Evolutionary conservation across 441 rosid genomes (phyloP).

Genomic region (Arabidopsis lyrata): DNA sequence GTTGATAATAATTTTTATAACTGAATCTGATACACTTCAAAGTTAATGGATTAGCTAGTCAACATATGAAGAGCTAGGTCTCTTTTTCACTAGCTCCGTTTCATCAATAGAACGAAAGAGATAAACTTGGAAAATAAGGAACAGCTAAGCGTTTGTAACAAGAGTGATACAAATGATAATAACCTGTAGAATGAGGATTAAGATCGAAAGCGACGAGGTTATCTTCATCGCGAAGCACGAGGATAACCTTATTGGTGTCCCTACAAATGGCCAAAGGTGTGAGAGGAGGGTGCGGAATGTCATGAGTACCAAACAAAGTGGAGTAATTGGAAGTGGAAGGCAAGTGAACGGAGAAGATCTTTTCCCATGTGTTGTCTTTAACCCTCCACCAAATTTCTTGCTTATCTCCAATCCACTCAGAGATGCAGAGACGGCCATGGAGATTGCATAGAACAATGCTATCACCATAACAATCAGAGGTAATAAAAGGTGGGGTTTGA

Average conservation of each 20-base stretch:
- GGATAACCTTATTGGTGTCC: constrained; percentile 23
- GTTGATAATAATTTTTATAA: background rate
- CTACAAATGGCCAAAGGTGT: constrained; percentile 1
- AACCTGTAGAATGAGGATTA: constrained; percentile 5
- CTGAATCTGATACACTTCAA: background rate
- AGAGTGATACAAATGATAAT: constrained; percentile 19
- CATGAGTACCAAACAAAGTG: constrained; percentile 13
- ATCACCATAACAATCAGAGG: background rate
- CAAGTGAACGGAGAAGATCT: constrained; percentile 5
- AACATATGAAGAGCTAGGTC: background rate
- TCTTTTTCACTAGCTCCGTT: background rate
- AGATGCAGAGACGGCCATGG: constrained; percentile 25
- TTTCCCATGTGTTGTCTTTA: constrained; percentile 13
- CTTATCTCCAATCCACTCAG: background rate
- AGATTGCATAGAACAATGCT: background rate
- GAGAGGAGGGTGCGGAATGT: background rate
- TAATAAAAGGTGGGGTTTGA: background rate
- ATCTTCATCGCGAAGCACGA: background rate
- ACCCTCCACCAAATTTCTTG: constrained; percentile 32
- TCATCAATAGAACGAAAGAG: background rate
- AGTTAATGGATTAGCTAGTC: background rate
- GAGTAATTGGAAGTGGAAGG: background rate
- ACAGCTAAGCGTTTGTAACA: background rate
- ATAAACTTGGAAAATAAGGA: constrained; percentile 24
- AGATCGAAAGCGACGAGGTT: constrained; percentile 27